Evolutionary conservation across 371 early-diverging fungal species (phyloP).

Genomic region (Rhizopus stolonifer): DNA sequence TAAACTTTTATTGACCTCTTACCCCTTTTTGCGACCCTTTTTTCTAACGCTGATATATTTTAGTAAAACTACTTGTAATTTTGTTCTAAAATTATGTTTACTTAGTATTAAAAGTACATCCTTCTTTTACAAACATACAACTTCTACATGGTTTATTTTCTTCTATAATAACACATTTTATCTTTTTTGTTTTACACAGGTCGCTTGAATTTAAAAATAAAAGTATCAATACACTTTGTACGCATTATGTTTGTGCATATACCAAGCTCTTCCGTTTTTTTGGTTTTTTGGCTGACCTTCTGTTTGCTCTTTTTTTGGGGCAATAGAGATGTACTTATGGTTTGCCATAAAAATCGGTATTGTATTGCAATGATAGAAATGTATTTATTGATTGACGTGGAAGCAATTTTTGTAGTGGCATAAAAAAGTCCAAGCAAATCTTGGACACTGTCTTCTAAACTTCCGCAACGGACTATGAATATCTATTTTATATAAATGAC

Average conservation of each 20-base stretch:
- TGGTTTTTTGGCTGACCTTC: not conserved
- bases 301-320: not conserved
- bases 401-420: no score
- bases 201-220: slow-evolving; percentile 19
- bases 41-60: slow-evolving; percentile 13
- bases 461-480: not conserved
- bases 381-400: no score
- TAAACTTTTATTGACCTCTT: not conserved
- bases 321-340: not conserved
- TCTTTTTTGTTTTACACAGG: slow-evolving; percentile 26
- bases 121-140: slow-evolving; percentile 15
- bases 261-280: not conserved
- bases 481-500: no score
- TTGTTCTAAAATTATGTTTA: not conserved
- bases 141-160: slow-evolving; percentile 19
- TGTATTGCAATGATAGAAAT: no score
- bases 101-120: slow-evolving; percentile 23
- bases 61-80: not conserved
- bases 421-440: no score
- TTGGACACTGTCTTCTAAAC: no score
- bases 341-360: no score
- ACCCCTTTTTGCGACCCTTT: slow-evolving; percentile 28
- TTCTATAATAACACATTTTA: slow-evolving; percentile 16
- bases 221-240: not conserved
- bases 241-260: not conserved